Evolutionary conservation across 176 grass and related monocot genomes (phyloP), one percentile per base, ranked within the genome.

Genomic region (Eragrostis curvula): DNA sequence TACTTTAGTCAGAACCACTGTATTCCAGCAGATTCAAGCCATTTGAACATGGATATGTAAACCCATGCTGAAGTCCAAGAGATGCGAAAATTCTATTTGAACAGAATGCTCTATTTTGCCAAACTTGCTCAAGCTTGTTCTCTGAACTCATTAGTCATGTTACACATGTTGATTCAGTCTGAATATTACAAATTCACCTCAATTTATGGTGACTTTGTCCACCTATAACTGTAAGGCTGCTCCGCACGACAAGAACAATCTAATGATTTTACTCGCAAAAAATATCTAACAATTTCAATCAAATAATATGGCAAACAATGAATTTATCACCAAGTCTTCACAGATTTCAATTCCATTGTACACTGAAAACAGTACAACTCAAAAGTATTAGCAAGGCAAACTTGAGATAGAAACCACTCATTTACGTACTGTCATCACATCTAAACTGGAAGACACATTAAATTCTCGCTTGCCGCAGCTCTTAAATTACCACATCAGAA

Each of bases 341-440:
- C 9, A 25, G 58, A 64, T 58, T 79, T 66, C 6, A 32, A 72
- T 39, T 48, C 47, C 50, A 72, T 75, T 9, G 20, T 84, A 81
- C 55, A 51, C 39, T 50, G 12, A 75, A 79, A 74, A 79, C 17
- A 82, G 0, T 56, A 78, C 73, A 78, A 25, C 51, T 45, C 5
- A 1, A 81, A 87, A 77, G 53, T 82, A 59, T 77, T 70, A 70
- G 44, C 43, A 70, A 63, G 18, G 3, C 42, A 73, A 70, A 70
- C 36, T 58, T 16, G 61, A 17, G 41, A 66, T 68, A 72, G 46
- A 12, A 28, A 20, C 44, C 60, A 86, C 44, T 66, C 79, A 79
- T 83, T 70, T 62, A 79, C 59, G 83, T 25, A 60, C 23, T 53
- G 13, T 44, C 45, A 44, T 13, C 66, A 20, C 30, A 68, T 79